Base-by-base conservation (phyloP, 805 yeast genomes). In the Candida awuae region DNA sequence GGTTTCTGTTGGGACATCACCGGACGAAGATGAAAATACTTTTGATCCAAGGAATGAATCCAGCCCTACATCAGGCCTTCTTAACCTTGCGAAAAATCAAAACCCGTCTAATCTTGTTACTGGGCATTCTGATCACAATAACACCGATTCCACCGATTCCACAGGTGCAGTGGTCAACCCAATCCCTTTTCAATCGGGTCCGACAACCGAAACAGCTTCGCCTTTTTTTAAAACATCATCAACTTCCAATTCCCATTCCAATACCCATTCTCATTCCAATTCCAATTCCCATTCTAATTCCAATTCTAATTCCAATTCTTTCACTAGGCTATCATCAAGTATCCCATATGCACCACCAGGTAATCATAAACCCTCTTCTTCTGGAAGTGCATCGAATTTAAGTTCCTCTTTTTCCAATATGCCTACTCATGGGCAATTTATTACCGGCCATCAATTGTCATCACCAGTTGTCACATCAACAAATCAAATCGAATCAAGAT, bases 331-430 rank as follows among this genome's bases (percentile, higher is more conserved):
- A 47, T 73, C 83, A 5, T 65, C 75, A 18, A 67, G 75, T 29
- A 80, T 80, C 35, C 87, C 87, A 1, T 80, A 80, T 56, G 68
- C 80, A 7, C 85, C 77, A 2, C 87, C 87, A 1, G 84, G 84
- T 18, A 80, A 83, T 8, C 68, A 58, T 53, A 52, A 46, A 17
- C 35, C 47, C 2, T 32, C 46, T 33, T 58, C 35, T 4, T 29
- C 38, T 3, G 18, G 32, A 60, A 42, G 68, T 54, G 43, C 50
- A 15, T 23, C 41, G 4, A 34, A 34, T 15, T 38, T 40, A 21
- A 33, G 50, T 10, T 42, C 49, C 2, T 39, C 48, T 4, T 25
- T 32, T 16, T 19, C 30, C 2, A 68, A 66, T 42, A 58, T 70
- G 42, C 79, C 79, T 21, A 64, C 76, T 8, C 73, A 75, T 51